A percentile compares a stretch with the other conserved stretches of the same genome.
Evolutionary conservation across 176 grass and related monocot species (phyloP).

Genomic region (Raddia guianensis): DNA sequence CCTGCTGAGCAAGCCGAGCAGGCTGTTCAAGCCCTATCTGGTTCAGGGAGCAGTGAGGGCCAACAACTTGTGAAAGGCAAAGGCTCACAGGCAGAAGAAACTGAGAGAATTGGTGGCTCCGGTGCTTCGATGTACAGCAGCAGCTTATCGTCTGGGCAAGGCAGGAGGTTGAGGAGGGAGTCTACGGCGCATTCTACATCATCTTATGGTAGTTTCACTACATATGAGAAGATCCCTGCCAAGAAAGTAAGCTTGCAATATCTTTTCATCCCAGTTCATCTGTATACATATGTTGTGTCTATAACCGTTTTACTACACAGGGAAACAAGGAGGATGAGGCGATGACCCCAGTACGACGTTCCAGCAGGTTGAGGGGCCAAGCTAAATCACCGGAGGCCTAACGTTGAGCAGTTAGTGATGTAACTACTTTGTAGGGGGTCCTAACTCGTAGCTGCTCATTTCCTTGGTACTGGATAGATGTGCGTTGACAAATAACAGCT

Average conservation of each 20-base stretch:
- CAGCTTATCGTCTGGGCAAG: conserved; percentile 49
- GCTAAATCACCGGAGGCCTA: conserved; percentile 52
- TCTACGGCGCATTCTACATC: conserved; percentile 52
- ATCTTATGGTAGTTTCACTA: conserved; percentile 84
- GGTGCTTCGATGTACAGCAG: conserved; percentile 64
- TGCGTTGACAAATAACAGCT: conserved; percentile 44
- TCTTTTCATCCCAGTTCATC: not conserved
- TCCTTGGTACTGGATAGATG: conserved; percentile 20
- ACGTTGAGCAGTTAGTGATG: not conserved
- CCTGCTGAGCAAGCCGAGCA: conserved; percentile 25
- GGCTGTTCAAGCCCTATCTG: conserved; percentile 26
- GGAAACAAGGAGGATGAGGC: conserved; percentile 67
- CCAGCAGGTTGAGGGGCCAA: conserved; percentile 68
- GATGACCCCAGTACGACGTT: conserved; percentile 80
- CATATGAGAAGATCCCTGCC: conserved; percentile 70
- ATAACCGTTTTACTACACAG: conserved; percentile 34
- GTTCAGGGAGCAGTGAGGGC: conserved; percentile 71
- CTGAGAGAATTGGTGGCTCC: conserved; percentile 42
- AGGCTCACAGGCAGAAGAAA: conserved; percentile 36
- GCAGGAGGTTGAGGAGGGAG: conserved; percentile 53
- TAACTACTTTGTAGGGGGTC: conserved; percentile 13
- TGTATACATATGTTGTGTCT: not conserved
- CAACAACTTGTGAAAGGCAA: conserved; percentile 33
- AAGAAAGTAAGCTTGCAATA: conserved; percentile 62
- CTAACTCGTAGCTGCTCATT: conserved; percentile 39